Conservation (phyloP, 768 basidiomycete genomes). For the Steccherinum ochraceum region DNA sequence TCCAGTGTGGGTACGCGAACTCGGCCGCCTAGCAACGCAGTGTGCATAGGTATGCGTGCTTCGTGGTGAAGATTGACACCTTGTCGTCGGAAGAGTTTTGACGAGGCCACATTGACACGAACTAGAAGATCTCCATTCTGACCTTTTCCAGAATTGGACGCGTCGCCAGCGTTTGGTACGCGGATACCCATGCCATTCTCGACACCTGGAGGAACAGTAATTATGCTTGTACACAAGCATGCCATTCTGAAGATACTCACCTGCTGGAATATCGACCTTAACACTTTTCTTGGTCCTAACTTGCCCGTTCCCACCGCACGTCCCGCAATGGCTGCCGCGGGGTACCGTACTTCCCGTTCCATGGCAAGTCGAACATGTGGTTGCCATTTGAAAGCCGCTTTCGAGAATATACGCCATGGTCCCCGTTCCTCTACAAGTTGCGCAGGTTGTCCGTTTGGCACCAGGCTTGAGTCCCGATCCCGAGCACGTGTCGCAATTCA, state of each 20-base stretch:
- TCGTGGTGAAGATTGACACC: conserved; percentile 89
- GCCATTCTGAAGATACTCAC: conserved; percentile 35
- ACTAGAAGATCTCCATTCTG: conserved; percentile 80
- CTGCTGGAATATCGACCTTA: conserved; percentile 80
- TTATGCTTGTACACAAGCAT: not conserved
- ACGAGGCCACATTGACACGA: conserved; percentile 76
- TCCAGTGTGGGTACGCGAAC: conserved; percentile 92
- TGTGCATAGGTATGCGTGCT: conserved; percentile 84
- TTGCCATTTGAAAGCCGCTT: conserved; percentile 95
- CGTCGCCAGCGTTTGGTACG: conserved; percentile 77
- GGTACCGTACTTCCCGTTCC: conserved; percentile 81
- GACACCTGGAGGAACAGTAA: conserved; percentile 47
- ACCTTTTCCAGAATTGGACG: conserved; percentile 74
- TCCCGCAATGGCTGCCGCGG: conserved; percentile 66
- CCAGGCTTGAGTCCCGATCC: conserved; percentile 86
- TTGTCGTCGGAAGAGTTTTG: conserved; percentile 83
- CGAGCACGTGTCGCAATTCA: conserved; percentile 77
- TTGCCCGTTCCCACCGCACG: conserved; percentile 84
- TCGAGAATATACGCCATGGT: conserved; percentile 85
- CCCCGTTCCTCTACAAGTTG: conserved; percentile 80
- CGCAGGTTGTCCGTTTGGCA: conserved; percentile 73
- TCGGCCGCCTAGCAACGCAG: conserved; percentile 87
- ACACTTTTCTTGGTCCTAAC: conserved; percentile 74
- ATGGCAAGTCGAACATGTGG: conserved; percentile 76
- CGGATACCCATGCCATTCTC: conserved; percentile 94